A percentile compares a stretch with the other conserved stretches of the same genome.
These are phyloP conservation scores for Pleurotus djamor DNA, from an alignment of 768 basidiomycete species.

Conservation along the genomic window DNA sequence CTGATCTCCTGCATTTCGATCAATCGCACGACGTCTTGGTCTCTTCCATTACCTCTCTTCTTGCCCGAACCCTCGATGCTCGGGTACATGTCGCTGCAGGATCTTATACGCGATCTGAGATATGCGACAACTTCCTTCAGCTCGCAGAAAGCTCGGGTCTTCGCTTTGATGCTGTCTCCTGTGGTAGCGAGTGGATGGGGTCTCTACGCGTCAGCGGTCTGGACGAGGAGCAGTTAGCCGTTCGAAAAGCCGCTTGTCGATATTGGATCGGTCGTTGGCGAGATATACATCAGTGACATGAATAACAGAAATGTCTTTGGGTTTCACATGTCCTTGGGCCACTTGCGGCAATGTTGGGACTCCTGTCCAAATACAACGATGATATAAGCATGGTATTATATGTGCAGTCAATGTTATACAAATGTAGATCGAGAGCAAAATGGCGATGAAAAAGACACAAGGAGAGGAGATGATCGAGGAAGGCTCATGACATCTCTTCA, in stretches of 20 bases:
- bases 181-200: conserved; percentile 42
- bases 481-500: conserved; percentile 77
- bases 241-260: conserved; percentile 57
- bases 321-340: too few species aligned
- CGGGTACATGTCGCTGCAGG: conserved; percentile 64
- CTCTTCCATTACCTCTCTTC: conserved; percentile 44
- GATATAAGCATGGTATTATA: background rate
- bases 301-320: too few species aligned
- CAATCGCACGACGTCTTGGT: conserved; percentile 56
- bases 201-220: conserved; percentile 42
- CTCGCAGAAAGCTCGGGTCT: conserved; percentile 38
- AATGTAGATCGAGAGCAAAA: conserved; percentile 14
- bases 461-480: conserved; percentile 19
- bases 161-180: conserved; percentile 40
- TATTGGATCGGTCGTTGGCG: conserved; percentile 64
- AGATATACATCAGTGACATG: background rate
- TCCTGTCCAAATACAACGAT: background rate
- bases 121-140: conserved; percentile 53
- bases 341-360: too few species aligned
- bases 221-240: conserved; percentile 40
- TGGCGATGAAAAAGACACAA: conserved; percentile 5
- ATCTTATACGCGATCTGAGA: conserved; percentile 50
- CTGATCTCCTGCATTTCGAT: conserved; percentile 72
- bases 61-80: conserved; percentile 36
- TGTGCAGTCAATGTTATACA: background rate